Percentiles rank a stretch among this genome's conserved stretches.
Evolutionary conservation across 2,329 filamentous ascomycete genomes (phyloP).

Genomic region (Exophiala sp.): DNA sequence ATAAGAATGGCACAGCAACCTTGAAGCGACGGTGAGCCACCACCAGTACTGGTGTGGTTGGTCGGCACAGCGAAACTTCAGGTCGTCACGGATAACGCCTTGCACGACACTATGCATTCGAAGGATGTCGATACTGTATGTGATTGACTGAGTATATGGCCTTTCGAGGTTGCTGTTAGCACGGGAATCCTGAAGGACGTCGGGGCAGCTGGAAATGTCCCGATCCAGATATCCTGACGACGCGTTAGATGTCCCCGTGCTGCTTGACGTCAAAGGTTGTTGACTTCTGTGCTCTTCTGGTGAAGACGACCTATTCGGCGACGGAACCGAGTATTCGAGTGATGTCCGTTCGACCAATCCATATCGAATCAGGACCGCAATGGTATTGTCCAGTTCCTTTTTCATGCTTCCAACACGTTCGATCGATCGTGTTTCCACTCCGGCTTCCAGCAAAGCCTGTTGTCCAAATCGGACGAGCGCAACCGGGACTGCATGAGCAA

Average conservation of each 20-base stretch:
- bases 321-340: slow-evolving; percentile 30
- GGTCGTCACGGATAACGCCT: slow-evolving; percentile 43
- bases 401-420: slow-evolving; percentile 31
- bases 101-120: slow-evolving; percentile 47
- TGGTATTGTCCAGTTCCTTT: slow-evolving; percentile 42
- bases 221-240: not conserved
- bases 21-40: slow-evolving; percentile 41
- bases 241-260: not conserved
- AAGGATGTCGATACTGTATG: slow-evolving; percentile 38
- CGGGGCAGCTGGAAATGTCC: slow-evolving; percentile 16
- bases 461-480: slow-evolving; percentile 57
- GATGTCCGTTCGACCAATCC: slow-evolving; percentile 41
- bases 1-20: slow-evolving; percentile 41
- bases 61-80: slow-evolving; percentile 31
- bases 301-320: slow-evolving; percentile 11
- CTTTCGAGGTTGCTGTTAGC: slow-evolving; percentile 10
- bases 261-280: slow-evolving; percentile 2
- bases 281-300: slow-evolving; percentile 10
- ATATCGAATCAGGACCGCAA: slow-evolving; percentile 42
- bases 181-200: slow-evolving; percentile 10
- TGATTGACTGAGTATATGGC: slow-evolving; percentile 21
- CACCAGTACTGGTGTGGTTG: slow-evolving; percentile 35
- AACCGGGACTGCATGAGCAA: slow-evolving; percentile 59
- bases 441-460: slow-evolving; percentile 32
- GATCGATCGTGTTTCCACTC: slow-evolving; percentile 37